Conservation (phyloP, 306 rosid genomes). For the Pyrus bretschneideri region DNA sequence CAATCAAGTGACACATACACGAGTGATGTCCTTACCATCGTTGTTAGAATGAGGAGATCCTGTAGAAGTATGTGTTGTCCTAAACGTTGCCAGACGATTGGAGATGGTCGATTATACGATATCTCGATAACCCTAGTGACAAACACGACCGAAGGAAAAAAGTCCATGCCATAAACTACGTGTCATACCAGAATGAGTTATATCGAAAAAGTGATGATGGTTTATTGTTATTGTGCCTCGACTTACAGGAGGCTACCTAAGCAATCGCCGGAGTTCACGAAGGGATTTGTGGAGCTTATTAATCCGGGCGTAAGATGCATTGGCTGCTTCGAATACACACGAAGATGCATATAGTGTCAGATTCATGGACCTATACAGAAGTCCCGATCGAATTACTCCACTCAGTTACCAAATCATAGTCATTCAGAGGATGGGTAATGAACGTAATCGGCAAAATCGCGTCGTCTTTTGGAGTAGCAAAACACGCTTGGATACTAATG, state of each 20-base stretch:
- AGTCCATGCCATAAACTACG: accelerated
- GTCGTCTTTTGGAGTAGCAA: accelerated
- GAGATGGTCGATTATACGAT: too few relatives aligned
- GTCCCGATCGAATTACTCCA: accelerated
- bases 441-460: too few relatives aligned
- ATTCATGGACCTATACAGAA: accelerated
- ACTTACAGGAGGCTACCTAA: accelerated
- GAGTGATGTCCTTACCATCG: too few relatives aligned
- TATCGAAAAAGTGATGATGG: too few relatives aligned
- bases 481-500: accelerated
- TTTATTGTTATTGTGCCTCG: too few relatives aligned
- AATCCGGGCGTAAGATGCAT: accelerated
- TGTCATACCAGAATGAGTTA: too few relatives aligned
- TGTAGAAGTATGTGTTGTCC: accelerated
- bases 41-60: too few relatives aligned
- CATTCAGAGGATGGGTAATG: too few relatives aligned
- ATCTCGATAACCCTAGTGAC: accelerated
- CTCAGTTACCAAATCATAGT: accelerated
- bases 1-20: accelerated
- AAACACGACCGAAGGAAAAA: too few relatives aligned
- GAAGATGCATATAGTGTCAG: accelerated
- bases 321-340: too few relatives aligned
- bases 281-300: too few relatives aligned
- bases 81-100: accelerated
- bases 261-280: accelerated